Percentiles rank a stretch among this genome's conserved stretches.
Evolutionary conservation across 139 green algal genomes (phyloP).

Genomic region (Coccomyxa sp.): DNA sequence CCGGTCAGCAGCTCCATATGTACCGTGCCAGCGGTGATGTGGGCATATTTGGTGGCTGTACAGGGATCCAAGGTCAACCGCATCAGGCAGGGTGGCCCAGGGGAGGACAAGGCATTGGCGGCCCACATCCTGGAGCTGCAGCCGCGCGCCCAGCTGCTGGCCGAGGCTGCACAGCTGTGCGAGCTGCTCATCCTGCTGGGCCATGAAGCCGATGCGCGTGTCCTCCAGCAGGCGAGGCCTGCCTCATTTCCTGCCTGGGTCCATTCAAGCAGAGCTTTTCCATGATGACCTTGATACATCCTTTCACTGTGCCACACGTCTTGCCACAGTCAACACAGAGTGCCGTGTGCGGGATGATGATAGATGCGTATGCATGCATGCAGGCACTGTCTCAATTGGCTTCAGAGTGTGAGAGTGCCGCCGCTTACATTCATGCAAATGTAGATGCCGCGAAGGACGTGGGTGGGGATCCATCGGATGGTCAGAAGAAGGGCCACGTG

Average conservation of each 20-base stretch:
- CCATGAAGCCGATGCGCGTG: constrained; percentile 57
- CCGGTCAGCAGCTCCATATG: no score
- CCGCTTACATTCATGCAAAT: constrained; percentile 31
- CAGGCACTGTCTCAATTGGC: constrained; percentile 35
- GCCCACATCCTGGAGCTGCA: constrained; percentile 38
- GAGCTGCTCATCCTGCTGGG: constrained; percentile 78
- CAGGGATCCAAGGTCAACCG: constrained; percentile 2
- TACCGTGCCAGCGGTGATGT: no score
- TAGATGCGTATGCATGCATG: neutral
- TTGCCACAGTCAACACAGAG: no score
- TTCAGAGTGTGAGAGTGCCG: constrained; percentile 22
- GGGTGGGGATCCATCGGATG: constrained; percentile 1
- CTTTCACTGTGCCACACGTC: no score
- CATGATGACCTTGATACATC: no score
- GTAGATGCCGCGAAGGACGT: constrained; percentile 19
- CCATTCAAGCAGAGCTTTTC: no score
- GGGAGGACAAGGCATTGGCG: constrained; percentile 69
- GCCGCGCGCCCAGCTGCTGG: constrained; percentile 13
- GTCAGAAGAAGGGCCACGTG: neutral
- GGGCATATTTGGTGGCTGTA: neutral
- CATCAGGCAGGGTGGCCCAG: constrained; percentile 55
- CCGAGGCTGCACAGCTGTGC: constrained; percentile 45
- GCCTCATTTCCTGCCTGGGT: no score
- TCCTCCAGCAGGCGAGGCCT: constrained; percentile 52
- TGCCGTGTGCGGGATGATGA: no score